These are phyloP conservation scores for Fusarium goolgardi DNA, from an alignment of 2,329 filamentous ascomycete species.

Conservation along the genomic window DNA sequence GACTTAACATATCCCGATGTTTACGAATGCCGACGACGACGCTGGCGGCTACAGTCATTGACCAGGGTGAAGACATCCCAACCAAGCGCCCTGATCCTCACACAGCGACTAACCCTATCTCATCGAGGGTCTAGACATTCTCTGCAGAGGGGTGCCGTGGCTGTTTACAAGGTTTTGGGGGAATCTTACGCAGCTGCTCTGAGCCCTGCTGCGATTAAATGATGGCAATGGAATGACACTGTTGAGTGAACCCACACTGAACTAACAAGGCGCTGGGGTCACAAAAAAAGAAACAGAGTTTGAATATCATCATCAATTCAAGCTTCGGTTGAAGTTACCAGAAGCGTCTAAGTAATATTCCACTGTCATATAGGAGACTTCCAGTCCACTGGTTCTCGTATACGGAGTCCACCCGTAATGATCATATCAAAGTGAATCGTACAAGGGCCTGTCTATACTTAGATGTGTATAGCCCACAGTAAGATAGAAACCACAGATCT, in stretches of 20 bases:
- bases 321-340: conserved; percentile 24
- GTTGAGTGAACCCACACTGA: neutral
- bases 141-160: conserved; percentile 10
- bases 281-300: neutral
- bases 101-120: conserved; percentile 40
- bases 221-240: neutral
- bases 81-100: conserved; percentile 44
- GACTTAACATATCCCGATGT: conserved; percentile 3
- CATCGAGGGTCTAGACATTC: conserved; percentile 10
- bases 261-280: conserved; percentile 14
- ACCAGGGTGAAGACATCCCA: conserved; percentile 25
- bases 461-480: conserved; percentile 20
- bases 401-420: conserved; percentile 33
- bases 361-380: conserved; percentile 38
- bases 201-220: conserved; percentile 17
- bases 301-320: conserved; percentile 25
- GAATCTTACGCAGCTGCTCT: conserved; percentile 18
- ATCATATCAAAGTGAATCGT: conserved; percentile 38
- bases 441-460: conserved; percentile 33
- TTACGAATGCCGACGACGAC: conserved; percentile 13
- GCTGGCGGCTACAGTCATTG: conserved; percentile 19
- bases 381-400: conserved; percentile 40
- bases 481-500: conserved; percentile 10
- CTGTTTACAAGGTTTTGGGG: conserved; percentile 27
- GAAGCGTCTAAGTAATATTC: conserved; percentile 36